Conservation (phyloP, 192 early-diverging fungal species). For the Backusella westeae region DNA sequence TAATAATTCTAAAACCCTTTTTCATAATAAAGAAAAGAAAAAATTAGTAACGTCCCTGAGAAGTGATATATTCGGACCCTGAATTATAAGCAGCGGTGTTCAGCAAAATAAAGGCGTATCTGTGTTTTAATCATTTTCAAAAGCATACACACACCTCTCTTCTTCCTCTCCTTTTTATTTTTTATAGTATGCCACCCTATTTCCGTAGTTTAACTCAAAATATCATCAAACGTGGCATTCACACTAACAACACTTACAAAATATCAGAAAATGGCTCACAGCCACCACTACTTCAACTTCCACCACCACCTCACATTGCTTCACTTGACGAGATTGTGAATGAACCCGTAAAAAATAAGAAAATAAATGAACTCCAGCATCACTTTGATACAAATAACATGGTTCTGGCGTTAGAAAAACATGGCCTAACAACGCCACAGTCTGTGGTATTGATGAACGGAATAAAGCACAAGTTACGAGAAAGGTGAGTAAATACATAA, state of each 20-base stretch:
- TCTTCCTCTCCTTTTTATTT: not conserved
- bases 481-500: conserved; percentile 41
- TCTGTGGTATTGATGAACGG: conserved; percentile 70
- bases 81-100: not conserved
- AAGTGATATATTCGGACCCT: not conserved
- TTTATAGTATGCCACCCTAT: not conserved
- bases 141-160: not conserved
- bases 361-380: conserved; percentile 26
- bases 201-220: not conserved
- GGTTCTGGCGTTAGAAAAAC: conserved; percentile 56
- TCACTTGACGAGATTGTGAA: conserved; percentile 2
- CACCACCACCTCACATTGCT: not conserved
- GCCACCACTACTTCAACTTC: not conserved
- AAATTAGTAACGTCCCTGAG: not conserved
- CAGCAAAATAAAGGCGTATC: not conserved
- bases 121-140: not conserved
- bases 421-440: conserved; percentile 68
- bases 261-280: conserved; percentile 13
- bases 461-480: conserved; percentile 65
- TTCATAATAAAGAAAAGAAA: not conserved
- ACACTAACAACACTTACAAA: not conserved
- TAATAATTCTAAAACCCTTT: not conserved
- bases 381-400: conserved; percentile 81
- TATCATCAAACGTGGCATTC: not conserved
- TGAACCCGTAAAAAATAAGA: conserved; percentile 8